Conservation (phyloP, 305 asterid genomes). For the Fraxinus ornus region DNA sequence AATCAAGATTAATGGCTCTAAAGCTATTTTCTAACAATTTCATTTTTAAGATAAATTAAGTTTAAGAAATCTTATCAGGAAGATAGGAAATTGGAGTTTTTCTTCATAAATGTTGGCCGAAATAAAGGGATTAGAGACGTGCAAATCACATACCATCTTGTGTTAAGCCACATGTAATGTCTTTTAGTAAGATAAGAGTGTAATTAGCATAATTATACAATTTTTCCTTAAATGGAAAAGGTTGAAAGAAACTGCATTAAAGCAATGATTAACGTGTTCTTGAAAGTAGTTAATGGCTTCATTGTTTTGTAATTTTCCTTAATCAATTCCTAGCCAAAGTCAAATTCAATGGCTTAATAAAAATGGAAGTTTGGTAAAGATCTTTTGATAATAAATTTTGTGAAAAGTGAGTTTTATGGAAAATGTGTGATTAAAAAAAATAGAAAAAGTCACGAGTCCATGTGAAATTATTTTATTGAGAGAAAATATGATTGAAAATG, state of each 20-base stretch:
- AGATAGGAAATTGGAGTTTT: not conserved
- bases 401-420: not conserved
- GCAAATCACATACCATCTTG: slow-evolving; percentile 21
- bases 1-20: not conserved
- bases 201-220: slow-evolving; percentile 24
- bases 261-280: not conserved
- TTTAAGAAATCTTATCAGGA: not conserved
- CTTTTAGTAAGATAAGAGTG: slow-evolving; percentile 12
- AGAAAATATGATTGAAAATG: too few relatives aligned
- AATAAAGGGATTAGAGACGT: not conserved
- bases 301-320: not conserved
- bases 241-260: slow-evolving; percentile 9
- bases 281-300: not conserved
- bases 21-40: not conserved
- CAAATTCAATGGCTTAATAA: not conserved
- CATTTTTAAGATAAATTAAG: too few relatives aligned
- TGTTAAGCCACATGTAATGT: slow-evolving; percentile 40
- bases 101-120: not conserved
- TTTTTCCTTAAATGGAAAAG: slow-evolving; percentile 25
- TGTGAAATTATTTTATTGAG: too few relatives aligned
- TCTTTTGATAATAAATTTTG: too few relatives aligned
- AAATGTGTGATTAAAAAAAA: too few relatives aligned
- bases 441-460: too few relatives aligned
- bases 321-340: not conserved
- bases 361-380: not conserved